Evolutionary conservation across 257 asterid species (phyloP).

Genomic region (Apocynum venetum): DNA sequence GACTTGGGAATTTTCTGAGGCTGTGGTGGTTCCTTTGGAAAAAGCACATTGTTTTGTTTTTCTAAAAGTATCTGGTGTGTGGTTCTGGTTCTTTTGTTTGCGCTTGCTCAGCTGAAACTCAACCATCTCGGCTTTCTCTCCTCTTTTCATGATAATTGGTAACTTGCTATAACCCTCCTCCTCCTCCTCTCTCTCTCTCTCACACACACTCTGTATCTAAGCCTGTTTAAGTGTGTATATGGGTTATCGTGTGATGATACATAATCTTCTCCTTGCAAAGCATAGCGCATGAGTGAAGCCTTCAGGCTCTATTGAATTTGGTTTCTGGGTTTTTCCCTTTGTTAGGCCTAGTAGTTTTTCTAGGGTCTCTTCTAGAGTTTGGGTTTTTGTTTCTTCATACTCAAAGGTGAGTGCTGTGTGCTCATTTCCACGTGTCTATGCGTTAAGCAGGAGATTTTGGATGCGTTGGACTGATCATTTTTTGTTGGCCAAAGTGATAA

Average conservation of each 20-base stretch:
- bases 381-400: slow-evolving; percentile 4
- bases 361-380: background rate
- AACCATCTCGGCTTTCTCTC: slow-evolving; percentile 17
- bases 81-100: slow-evolving; percentile 30
- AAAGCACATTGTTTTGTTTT: slow-evolving; percentile 29
- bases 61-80: slow-evolving; percentile 32
- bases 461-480: slow-evolving; percentile 7
- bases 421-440: background rate
- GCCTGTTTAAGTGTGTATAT: background rate
- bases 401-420: slow-evolving; percentile 7
- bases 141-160: slow-evolving; percentile 22
- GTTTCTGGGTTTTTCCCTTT: background rate
- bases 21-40: slow-evolving; percentile 39
- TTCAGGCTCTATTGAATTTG: background rate
- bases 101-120: slow-evolving; percentile 20
- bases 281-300: background rate
- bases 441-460: slow-evolving; percentile 9
- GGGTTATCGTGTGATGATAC: background rate
- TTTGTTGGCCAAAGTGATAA: slow-evolving; percentile 5
- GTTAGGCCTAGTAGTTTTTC: background rate
- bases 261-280: background rate
- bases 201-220: background rate
- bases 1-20: slow-evolving; percentile 49
- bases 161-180: slow-evolving; percentile 11
- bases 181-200: slow-evolving; percentile 14